These are phyloP conservation scores for Ceratobasidium sp. DNA, from an alignment of 1,284 basidiomycete genomes.

Conservation along the genomic window DNA sequence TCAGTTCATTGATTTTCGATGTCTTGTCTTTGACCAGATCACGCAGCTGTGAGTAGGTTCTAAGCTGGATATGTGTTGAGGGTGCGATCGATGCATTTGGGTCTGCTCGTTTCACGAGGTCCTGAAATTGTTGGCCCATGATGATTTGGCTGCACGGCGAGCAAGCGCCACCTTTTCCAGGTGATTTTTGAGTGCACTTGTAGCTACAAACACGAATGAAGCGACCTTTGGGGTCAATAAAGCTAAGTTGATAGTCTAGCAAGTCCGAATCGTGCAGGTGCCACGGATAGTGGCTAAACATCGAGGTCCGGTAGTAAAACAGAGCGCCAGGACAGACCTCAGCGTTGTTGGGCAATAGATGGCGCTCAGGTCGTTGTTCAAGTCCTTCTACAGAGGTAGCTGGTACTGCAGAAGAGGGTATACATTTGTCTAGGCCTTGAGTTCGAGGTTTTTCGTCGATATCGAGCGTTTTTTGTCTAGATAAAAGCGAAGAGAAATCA, in stretches of 20 bases:
- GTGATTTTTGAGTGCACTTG: neutral
- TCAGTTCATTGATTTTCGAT: neutral
- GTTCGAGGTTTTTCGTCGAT: neutral
- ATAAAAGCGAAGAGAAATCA: neutral
- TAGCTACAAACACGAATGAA: neutral
- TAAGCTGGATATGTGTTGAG: neutral
- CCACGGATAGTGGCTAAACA: slow-evolving; percentile 14
- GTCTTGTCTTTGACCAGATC: neutral
- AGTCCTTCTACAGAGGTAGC: neutral
- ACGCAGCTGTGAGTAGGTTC: neutral
- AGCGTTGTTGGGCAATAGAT: neutral
- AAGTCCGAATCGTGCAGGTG: neutral
- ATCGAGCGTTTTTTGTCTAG: neutral
- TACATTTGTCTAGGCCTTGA: neutral
- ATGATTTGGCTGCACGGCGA: neutral
- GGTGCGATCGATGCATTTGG: neutral
- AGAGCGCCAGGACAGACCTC: neutral
- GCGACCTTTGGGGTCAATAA: neutral
- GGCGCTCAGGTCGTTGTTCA: neutral
- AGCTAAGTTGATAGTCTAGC: neutral
- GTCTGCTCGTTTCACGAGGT: neutral
- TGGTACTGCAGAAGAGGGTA: neutral
- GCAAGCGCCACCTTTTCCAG: neutral
- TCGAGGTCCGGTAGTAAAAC: neutral
- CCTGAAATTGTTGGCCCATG: neutral